Percentiles rank a stretch among this genome's conserved stretches.
phyloP scores from a whole-genome alignment of 2,329 filamentous ascomycete species.

The Fusarium tanahbumbuense region DNA sequence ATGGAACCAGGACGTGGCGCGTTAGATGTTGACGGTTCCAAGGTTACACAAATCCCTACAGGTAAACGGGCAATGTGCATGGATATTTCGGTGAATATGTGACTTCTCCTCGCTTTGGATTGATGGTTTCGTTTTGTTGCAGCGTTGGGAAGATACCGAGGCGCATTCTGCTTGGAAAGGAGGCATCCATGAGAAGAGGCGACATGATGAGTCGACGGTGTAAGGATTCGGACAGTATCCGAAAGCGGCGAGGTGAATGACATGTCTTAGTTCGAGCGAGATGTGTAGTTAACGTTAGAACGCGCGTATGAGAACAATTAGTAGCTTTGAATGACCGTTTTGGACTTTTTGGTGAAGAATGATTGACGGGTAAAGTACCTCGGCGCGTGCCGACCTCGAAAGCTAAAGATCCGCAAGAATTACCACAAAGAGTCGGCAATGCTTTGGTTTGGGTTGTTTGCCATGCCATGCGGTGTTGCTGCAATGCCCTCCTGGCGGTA shows the following conservation, averaged over 20 bases:
- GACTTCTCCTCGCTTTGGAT: slow-evolving; percentile 9
- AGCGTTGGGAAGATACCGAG: slow-evolving; percentile 36
- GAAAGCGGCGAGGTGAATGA: slow-evolving; percentile 13
- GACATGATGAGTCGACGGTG: slow-evolving; percentile 20
- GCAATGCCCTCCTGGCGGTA: background rate
- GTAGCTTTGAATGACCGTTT: slow-evolving; percentile 11
- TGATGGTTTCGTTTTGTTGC: slow-evolving; percentile 4
- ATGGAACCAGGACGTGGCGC: slow-evolving; percentile 8
- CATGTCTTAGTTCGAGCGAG: background rate
- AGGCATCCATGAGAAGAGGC: background rate
- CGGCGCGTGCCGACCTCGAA: slow-evolving; percentile 14
- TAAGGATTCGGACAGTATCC: slow-evolving; percentile 36
- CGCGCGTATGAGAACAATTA: slow-evolving; percentile 4
- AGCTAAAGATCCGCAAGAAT: slow-evolving; percentile 20
- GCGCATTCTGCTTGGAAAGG: slow-evolving; percentile 14
- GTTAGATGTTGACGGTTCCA: background rate
- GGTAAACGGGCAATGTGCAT: background rate
- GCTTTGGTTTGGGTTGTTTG: slow-evolving; percentile 8
- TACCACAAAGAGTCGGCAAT: slow-evolving; percentile 15
- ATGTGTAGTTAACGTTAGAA: background rate
- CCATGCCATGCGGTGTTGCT: slow-evolving; percentile 12
- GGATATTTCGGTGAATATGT: slow-evolving; percentile 13
- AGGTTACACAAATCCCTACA: slow-evolving; percentile 14
- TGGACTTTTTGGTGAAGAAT: slow-evolving; percentile 1
- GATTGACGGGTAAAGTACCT: background rate